These are phyloP conservation scores for Botrytis squamosa DNA, from an alignment of 2,329 filamentous ascomycete species.

Conservation along the genomic window DNA sequence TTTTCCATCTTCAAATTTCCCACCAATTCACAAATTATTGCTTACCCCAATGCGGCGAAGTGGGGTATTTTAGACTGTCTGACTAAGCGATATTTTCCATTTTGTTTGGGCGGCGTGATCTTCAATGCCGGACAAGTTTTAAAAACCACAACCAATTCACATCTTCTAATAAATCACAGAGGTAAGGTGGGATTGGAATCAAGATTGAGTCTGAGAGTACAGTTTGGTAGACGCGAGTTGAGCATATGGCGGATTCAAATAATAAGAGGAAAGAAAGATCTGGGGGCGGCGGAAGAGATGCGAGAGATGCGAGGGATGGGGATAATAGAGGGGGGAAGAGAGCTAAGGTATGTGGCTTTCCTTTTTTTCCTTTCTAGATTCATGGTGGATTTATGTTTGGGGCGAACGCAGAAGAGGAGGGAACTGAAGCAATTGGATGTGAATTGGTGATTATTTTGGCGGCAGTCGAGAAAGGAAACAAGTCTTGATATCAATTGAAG, in stretches of 20 bases:
- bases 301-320: background rate
- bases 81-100: constrained; percentile 18
- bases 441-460: background rate
- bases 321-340: constrained; percentile 23
- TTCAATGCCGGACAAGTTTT: background rate
- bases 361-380: too few relatives aligned
- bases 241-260: constrained; percentile 17
- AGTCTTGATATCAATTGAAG: background rate
- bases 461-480: background rate
- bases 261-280: constrained; percentile 26
- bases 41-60: constrained; percentile 2
- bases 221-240: background rate
- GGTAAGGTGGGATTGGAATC: background rate
- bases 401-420: too few relatives aligned
- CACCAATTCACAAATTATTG: background rate
- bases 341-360: constrained; percentile 14
- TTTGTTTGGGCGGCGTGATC: constrained; percentile 7
- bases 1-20: background rate
- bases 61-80: background rate
- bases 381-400: background rate
- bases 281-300: constrained; percentile 7
- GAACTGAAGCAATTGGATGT: background rate
- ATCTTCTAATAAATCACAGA: background rate
- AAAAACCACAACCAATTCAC: background rate
- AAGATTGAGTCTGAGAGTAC: background rate